phyloP scores from a whole-genome alignment of 2,329 filamentous ascomycete species.

The Sporothrix humicola region DNA sequence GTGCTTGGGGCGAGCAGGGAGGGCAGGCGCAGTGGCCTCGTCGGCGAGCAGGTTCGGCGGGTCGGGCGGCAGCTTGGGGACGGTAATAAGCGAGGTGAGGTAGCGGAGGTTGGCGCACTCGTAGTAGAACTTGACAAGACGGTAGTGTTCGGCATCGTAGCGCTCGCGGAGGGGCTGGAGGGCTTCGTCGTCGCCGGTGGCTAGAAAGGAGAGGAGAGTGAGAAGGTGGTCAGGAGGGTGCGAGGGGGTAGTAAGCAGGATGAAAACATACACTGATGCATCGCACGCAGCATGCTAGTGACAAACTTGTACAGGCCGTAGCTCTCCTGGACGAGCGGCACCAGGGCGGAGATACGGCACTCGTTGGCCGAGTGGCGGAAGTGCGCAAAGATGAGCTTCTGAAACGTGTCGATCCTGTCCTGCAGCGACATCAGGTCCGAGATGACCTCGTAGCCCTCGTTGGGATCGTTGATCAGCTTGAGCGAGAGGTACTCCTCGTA shows the following conservation, averaged over 20 bases:
- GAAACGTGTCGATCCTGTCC: conserved; percentile 97
- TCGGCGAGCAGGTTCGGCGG: conserved; percentile 87
- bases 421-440: conserved; percentile 95
- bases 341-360: conserved; percentile 90
- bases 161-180: conserved; percentile 84
- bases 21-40: conserved; percentile 79
- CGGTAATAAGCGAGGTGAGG: conserved; percentile 91
- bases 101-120: conserved; percentile 98
- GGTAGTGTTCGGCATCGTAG: conserved; percentile 96
- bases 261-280: conserved; percentile 80
- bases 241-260: background rate
- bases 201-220: conserved; percentile 49
- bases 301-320: conserved; percentile 99
- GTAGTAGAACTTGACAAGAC: conserved; percentile 97
- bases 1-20: conserved; percentile 80
- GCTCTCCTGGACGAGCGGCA: conserved; percentile 93
- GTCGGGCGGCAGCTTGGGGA: conserved; percentile 93
- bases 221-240: conserved; percentile 33
- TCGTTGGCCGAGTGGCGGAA: conserved; percentile 92
- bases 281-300: conserved; percentile 97
- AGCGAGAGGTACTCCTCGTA: conserved; percentile 99
- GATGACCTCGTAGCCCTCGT: conserved; percentile 97
- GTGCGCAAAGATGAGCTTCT: conserved; percentile 97
- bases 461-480: conserved; percentile 97
- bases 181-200: conserved; percentile 91